Evolutionary conservation across 495 filamentous ascomycete species (phyloP), one percentile per base, ranked within the genome.

Genomic region (Podospora australis): DNA sequence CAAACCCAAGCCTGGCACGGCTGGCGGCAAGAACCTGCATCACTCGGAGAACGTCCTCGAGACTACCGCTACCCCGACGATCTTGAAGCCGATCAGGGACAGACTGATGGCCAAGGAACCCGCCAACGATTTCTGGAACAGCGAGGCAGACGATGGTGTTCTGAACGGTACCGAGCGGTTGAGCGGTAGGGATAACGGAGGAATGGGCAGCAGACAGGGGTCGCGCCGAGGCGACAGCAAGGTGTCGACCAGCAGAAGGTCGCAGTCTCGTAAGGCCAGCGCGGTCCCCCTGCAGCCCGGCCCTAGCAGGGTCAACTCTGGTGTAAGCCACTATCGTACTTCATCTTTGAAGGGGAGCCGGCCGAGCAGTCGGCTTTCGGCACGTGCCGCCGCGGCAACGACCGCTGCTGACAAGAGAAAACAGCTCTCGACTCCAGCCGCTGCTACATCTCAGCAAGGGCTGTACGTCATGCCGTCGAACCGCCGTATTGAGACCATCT

Each of bases 1-100:
- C 32, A 70, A 74, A 16, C 70, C 83, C 2, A 86, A 87, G 54
- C 81, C 85, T 6, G 86, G 86, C 5, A 92, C 86, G 1, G 80
- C 81, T 23, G 85, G 84, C 1, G 89, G 88, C 11, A 95, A 94
- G 74, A 96, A 96, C 56, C 69, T 95, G 20, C 88, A 94, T 63
- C 82, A 90, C 58, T 84, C 84, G 1, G 91, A 97, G 61, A 96
- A 95, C 54, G 91, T 97, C 20, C 81, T 97, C 4, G 84, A 86
- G 56, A 69, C 72, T 49, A 74, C 73, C 20, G 48, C 54, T 48
- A 74, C 73, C 19, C 48, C 54, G 39, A 49, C 59, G 29, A 61
- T 51, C 42, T 1, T 49, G 43, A 49, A 52, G 50, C 17, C 50
- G 63, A 94, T 55, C 22, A 75, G 69, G 48, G 59, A 51, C 36